Evolutionary conservation across 352 stramenopile genomes (phyloP).

Genomic region (Phytopythium cucurbitacearum): DNA sequence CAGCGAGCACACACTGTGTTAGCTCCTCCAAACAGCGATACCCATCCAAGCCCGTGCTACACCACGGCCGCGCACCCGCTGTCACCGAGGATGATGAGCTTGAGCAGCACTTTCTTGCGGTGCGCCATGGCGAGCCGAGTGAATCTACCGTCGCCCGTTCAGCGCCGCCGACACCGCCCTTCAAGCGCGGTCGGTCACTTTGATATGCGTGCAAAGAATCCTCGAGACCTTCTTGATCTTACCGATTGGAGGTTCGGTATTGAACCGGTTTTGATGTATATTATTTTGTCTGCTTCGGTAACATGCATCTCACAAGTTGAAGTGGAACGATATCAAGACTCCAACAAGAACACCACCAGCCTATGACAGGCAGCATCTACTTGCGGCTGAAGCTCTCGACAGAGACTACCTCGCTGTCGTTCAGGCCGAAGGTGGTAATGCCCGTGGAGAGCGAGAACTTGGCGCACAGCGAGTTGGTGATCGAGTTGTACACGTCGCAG

Average conservation of each 20-base stretch:
- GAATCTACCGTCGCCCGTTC: no score
- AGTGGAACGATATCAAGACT: no score
- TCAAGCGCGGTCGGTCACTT: no score
- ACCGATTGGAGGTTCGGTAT: no score
- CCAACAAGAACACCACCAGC: no score
- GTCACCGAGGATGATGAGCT: slow-evolving; percentile 98
- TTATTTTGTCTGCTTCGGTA: no score
- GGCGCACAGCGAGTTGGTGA: slow-evolving; percentile 35
- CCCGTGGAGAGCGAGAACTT: slow-evolving; percentile 37
- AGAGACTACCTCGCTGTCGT: slow-evolving; percentile 6
- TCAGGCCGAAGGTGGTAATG: slow-evolving; percentile 20
- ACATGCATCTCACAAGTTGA: no score
- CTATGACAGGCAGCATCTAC: neutral
- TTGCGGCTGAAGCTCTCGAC: slow-evolving; percentile 7
- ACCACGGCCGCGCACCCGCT: slow-evolving; percentile 80
- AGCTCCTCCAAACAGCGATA: no score
- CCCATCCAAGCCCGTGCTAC: neutral
- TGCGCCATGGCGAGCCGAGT: slow-evolving; percentile 49
- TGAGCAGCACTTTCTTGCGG: slow-evolving; percentile 96
- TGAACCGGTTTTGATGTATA: no score
- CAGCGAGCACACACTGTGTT: neutral
- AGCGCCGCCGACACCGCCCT: no score
- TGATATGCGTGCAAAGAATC: no score
- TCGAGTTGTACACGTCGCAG: slow-evolving; percentile 59
- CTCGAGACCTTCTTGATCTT: no score